Base-by-base conservation (phyloP, 371 early-diverging fungal genomes). In the Mortierella sp. region DNA sequence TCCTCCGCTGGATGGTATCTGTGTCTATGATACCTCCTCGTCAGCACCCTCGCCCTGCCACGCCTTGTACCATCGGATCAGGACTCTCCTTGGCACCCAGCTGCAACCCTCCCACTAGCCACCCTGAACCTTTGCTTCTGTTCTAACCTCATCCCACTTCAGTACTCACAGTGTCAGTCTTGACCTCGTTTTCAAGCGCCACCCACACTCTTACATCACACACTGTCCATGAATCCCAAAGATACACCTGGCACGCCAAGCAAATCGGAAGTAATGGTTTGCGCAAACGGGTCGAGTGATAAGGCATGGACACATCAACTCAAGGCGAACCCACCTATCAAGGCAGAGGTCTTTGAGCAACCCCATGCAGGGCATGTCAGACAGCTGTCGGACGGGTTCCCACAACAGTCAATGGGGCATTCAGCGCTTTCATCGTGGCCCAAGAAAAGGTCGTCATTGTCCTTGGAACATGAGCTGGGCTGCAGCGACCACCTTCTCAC, bases 191-290 rank as follows among this genome's bases (percentile, higher is more conserved):
- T 17, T 29, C 43, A 2, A 21, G 2, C 29, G 12, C 50, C 37
- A 19, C 21, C 27, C 29, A 22, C 17, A 27, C 52, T 9, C 25
- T n/a, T 14, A 12, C 46, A 14, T 22, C 39, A 1, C 14, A 34
- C 46, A 46, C 16, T 46, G 19, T 57, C n/a, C 28, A 55, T 55
- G 56, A 44, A 55, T 29, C 24, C 56, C 19, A 55, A 31, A 14
- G 45, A 21, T 17, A 45, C 50, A 27, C 39, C 49, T 17, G 17
- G 34, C 17, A 24, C 46, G 5, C 40, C 49, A 13, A 24, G 5
- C 16, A 14, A 16, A 13, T 28, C 31, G 2, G 57, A 22, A 14
- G 24, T 24, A n/a, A 28, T 31, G 7, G 28, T 21, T 19, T n/a
- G 49, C 16, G 25, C 25, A 17, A 22, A 31, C 14, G 58, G 49